Evolutionary conservation across 192 early-diverging fungal species (phyloP).

Genomic region (Backusella tuberculispora): DNA sequence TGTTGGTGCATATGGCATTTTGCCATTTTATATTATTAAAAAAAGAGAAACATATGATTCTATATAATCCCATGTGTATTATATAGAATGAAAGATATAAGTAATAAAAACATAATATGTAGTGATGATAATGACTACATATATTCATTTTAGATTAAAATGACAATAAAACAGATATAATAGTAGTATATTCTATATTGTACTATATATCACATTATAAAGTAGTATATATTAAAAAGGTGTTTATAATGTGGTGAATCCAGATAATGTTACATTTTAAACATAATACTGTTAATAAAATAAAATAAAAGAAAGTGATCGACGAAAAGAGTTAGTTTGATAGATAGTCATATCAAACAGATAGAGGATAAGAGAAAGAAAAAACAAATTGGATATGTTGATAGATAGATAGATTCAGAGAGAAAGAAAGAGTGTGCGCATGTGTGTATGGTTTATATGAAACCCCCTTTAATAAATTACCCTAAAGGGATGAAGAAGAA

Average conservation of each 20-base stretch:
- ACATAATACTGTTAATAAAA: not conserved
- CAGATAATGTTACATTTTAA: not conserved
- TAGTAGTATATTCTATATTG: no score
- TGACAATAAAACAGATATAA: no score
- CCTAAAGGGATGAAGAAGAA: not conserved
- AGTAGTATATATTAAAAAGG: no score
- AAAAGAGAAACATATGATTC: not conserved
- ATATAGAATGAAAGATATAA: not conserved
- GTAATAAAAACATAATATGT: no score
- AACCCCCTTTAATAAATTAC: slow-evolving; percentile 3
- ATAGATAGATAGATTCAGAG: not conserved
- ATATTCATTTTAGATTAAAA: no score
- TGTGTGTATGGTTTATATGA: not conserved
- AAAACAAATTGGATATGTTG: not conserved
- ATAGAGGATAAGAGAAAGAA: not conserved
- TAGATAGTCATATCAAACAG: not conserved
- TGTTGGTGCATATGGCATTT: not conserved
- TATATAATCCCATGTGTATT: not conserved
- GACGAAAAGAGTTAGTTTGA: not conserved
- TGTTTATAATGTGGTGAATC: no score
- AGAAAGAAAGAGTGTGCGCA: not conserved
- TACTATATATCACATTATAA: no score
- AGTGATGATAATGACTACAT: no score
- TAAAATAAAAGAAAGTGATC: not conserved
- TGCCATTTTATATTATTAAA: not conserved